Conservation (phyloP, 2,329 filamentous ascomycete genomes). For the Rosellinia necatrix region DNA sequence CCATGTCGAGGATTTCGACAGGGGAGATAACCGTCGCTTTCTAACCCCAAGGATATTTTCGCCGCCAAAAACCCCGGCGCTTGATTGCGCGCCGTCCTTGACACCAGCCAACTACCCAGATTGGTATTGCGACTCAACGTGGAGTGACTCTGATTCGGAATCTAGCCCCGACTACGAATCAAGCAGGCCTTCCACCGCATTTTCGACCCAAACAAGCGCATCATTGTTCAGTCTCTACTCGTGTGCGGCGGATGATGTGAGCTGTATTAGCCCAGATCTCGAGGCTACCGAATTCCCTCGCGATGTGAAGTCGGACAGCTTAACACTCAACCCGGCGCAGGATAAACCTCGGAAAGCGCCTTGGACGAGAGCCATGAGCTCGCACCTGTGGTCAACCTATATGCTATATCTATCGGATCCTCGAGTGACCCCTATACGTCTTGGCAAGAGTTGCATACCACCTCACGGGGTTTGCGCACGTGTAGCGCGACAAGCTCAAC, state of each 20-base stretch:
- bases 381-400: conserved; percentile 70
- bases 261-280: conserved; percentile 57
- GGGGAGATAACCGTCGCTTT: conserved; percentile 39
- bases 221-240: conserved; percentile 64
- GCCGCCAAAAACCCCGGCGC: conserved; percentile 64
- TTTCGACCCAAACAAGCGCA: conserved; percentile 62
- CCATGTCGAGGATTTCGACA: conserved; percentile 41
- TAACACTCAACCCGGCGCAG: conserved; percentile 13
- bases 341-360: conserved; percentile 54
- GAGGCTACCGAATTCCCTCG: conserved; percentile 43
- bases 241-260: conserved; percentile 59
- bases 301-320: conserved; percentile 20
- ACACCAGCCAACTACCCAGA: conserved; percentile 58
- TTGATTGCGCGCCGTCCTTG: conserved; percentile 50
- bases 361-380: conserved; percentile 69
- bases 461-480: conserved; percentile 67
- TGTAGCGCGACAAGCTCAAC: conserved; percentile 67
- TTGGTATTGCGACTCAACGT: conserved; percentile 62
- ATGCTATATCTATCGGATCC: conserved; percentile 68
- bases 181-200: conserved; percentile 63
- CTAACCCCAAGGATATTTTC: conserved; percentile 52
- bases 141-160: conserved; percentile 57
- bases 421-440: conserved; percentile 67
- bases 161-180: conserved; percentile 64
- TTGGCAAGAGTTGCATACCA: conserved; percentile 66